Base-by-base conservation (phyloP, 2,329 filamentous ascomycete genomes). In the Akanthomyces uredinophilus region DNA sequence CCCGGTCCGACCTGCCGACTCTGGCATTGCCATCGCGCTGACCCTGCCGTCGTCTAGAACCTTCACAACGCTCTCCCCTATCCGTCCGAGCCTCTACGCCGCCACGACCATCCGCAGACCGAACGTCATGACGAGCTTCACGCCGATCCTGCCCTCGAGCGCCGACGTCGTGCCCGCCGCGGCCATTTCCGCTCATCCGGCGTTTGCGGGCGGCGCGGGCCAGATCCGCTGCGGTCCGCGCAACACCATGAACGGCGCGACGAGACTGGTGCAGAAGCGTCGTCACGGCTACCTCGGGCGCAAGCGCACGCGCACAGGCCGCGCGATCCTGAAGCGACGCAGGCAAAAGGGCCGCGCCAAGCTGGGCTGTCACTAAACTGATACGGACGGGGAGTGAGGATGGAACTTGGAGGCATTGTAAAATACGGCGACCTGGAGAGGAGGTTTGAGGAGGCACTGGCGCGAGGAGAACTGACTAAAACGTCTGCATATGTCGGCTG, bases 201-300 rank as follows among this genome's bases (percentile, higher is more conserved):
- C 81, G 10, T 72, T 86, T n/a, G 72, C 70, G 5, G 78, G 74
- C 53, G 71, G 73, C 37, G 60, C 41, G 50, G 70, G 69, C 64
- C 83, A 85, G 74, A 74, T 86, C 65, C 81, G 84, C 61, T 86
- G 80, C 75, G 84, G 82, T 1, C 84, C 83, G 53, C 79, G 83
- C 63, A 79, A 83, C 69, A 86, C 82, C 37, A 81, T 86, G 81
- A 79, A 81, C 61, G 74, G 78, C 55, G 74, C 79, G 61, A 84
- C 80, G 60, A 78, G 84, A 41, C 74, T 86, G 60, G 71, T 86
- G 16, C 82, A 85, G 73, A 87, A 86, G 78, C 78, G 84, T 27
- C 78, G 83, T 66, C 80, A 82, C 66, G 85, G 84, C 1, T 87
- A 85, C 67, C 71, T 87, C 53, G 78, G 75, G 66, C 75, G 84